These are phyloP conservation scores for Hanseniaspora jakobsenii DNA, from an alignment of 805 yeast genomes.

Conservation along the genomic window DNA sequence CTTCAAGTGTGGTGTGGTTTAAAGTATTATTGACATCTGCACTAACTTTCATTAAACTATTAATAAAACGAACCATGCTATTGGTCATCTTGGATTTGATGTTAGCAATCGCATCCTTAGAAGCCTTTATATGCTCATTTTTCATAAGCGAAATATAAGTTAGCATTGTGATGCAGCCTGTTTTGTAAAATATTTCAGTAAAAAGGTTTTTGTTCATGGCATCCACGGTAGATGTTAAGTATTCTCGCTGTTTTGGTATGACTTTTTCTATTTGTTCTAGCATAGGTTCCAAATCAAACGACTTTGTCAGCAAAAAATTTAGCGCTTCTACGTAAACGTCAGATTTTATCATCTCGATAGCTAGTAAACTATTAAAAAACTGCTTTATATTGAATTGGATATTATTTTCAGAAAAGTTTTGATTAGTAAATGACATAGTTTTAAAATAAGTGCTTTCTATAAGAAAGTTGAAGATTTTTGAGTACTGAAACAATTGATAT, in stretches of 20 bases:
- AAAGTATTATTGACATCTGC: background rate
- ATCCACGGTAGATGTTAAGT: background rate
- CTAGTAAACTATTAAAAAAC: no score
- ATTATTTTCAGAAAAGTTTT: no score
- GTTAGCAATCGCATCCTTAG: background rate
- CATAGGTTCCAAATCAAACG: no score
- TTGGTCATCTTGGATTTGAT: conserved; percentile 1
- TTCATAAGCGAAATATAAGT: background rate
- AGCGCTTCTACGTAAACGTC: no score
- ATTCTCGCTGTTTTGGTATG: background rate
- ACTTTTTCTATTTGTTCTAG: background rate
- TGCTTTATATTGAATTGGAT: no score
- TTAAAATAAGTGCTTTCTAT: no score
- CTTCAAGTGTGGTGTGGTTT: background rate
- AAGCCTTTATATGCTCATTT: background rate
- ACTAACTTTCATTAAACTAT: conserved; percentile 5
- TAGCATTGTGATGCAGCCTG: conserved; percentile 5
- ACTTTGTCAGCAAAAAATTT: no score
- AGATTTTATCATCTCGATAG: no score
- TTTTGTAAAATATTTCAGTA: background rate
- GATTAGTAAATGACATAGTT: no score
- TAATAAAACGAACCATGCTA: conserved; percentile 6
- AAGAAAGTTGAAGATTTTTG: no score
- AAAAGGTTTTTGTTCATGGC: background rate
- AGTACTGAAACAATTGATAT: no score